phyloP scores from a whole-genome alignment of 169 alveolate species.

The Plasmodium chabaudi region DNA sequence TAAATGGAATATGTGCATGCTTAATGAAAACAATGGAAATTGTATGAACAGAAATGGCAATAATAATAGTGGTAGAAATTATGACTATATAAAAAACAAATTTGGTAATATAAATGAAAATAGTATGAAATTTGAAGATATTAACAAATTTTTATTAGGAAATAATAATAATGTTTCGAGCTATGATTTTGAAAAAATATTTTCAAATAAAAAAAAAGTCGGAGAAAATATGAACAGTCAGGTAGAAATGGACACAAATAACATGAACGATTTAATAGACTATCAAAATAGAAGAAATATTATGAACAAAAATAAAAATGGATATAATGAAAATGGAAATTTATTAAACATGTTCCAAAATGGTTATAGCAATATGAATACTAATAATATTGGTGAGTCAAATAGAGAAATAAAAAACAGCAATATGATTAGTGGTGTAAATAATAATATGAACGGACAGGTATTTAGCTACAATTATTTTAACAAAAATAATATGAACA shows the following conservation, averaged over 20 bases:
- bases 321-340: slow-evolving; percentile 16
- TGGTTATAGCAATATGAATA: not conserved
- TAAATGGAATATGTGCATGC: not conserved
- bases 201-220: slow-evolving; percentile 23
- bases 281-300: slow-evolving; percentile 16
- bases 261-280: slow-evolving; percentile 2
- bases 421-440: not conserved
- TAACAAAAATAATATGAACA: slow-evolving; percentile 1
- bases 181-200: not conserved
- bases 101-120: not conserved
- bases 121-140: not conserved
- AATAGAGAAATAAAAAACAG: not conserved
- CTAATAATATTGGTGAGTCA: not conserved
- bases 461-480: not conserved
- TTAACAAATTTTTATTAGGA: slow-evolving; percentile 9
- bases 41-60: not conserved
- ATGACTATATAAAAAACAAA: not conserved
- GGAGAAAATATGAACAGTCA: slow-evolving; percentile 2
- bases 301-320: not conserved
- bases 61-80: not conserved
- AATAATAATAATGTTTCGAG: not conserved
- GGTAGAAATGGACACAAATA: not conserved
- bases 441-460: not conserved
- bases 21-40: slow-evolving; percentile 1
- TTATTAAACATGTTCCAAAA: not conserved